Evolutionary conservation across 225 moss, liverwort and hornwort genomes (phyloP), one percentile per base, ranked within the genome.

Genomic region (Straminergon stramineum): DNA sequence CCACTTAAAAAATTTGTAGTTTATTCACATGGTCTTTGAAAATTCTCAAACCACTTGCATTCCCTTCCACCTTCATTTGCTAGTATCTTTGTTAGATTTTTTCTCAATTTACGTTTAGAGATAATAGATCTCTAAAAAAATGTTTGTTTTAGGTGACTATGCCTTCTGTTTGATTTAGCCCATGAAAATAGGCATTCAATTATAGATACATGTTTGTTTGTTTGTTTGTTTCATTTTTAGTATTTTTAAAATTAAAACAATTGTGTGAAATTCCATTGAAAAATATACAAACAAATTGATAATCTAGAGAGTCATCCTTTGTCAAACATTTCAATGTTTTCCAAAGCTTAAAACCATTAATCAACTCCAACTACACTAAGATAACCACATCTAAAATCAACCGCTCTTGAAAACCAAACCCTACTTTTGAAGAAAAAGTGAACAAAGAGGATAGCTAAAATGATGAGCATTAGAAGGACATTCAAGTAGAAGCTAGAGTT

Each of bases 391-490:
- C 11, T 67, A 10, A 67, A 67, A 67, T 67, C 0, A 0, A 19
- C 10, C 11, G 19, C 5, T 16, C 17, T 5, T 66, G 0, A 18
- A 66, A 66, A 66, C 0, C 5, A 5, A 17, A 9, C 34, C 5
- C 2, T 7, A 17, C 3, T 67, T 67, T 35, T 35, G 18, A 19
- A 67, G 19, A 10, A 0, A 67, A 35, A 19, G 0, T 19, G 3
- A 18, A 17, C 0, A 35, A 0, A 1, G 3, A 19, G 0, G 10
- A 35, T 67, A 5, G 1, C 4, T 1, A 0, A 35, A 19, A 19
- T 19, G 1, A 3, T 19, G 19, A 35, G 10, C 5, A 35, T 7
- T 19, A 19, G 7, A 19, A 66, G 5, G 17, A 66, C 66, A n/a
- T n/a, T n/a, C n/a, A 66, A 17, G 9, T 18, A 1, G 5, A 35